Conservation (phyloP, 73 alveolate genomes). For the Paramecium bursaria region DNA sequence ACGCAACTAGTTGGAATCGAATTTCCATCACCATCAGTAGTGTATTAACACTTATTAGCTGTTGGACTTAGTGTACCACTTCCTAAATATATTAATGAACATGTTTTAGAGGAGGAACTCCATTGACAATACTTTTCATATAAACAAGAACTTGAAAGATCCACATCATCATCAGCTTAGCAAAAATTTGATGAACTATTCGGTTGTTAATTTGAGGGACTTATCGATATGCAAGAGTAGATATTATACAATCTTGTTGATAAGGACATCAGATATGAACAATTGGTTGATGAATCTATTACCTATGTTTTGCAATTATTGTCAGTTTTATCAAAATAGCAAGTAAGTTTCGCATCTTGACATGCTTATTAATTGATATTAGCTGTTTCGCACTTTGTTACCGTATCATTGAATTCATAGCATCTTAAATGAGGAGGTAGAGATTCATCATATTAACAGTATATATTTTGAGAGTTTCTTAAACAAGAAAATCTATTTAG, state of each 20-base stretch:
- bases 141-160: too few species aligned
- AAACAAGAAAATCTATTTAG: constrained; percentile 27
- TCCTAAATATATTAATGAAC: neutral
- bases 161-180: neutral
- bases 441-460: neutral
- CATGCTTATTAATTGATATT: constrained; percentile 4
- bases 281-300: neutral
- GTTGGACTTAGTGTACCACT: neutral
- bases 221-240: neutral
- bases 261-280: neutral
- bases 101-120: neutral
- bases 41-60: neutral
- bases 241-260: neutral
- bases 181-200: neutral
- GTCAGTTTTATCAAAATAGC: neutral
- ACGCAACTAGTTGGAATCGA: neutral
- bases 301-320: neutral
- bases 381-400: constrained; percentile 9
- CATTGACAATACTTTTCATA: neutral
- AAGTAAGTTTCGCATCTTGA: neutral
- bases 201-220: neutral
- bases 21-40: neutral
- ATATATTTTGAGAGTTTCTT: neutral
- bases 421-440: neutral
- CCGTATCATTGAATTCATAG: neutral